phyloP scores from a whole-genome alignment of 108 stramenopile species.

The Fistulifera solaris region DNA sequence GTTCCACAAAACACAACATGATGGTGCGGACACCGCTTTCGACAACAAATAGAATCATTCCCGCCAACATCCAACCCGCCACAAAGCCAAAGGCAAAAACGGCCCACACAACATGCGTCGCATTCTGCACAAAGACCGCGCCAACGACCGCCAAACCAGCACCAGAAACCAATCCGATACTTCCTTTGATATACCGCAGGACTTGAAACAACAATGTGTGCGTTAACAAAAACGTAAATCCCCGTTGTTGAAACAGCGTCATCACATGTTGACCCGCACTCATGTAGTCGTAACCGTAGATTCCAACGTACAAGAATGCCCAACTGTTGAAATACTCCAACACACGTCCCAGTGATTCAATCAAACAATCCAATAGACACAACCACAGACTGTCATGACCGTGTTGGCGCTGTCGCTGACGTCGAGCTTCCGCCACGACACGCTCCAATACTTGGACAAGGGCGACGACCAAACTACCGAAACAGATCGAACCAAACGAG shows the following conservation, averaged over 20 bases:
- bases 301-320: constrained; percentile 77
- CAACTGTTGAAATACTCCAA: constrained; percentile 72
- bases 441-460: constrained; percentile 41
- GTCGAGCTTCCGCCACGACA: constrained; percentile 22
- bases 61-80: not conserved
- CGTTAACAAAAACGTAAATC: constrained; percentile 66
- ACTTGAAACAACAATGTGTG: constrained; percentile 51
- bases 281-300: constrained; percentile 67
- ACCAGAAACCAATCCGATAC: constrained; percentile 53
- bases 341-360: constrained; percentile 36
- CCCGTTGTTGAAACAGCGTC: constrained; percentile 49
- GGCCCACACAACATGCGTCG: not conserved
- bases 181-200: constrained; percentile 38
- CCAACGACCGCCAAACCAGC: not conserved
- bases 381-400: constrained; percentile 35
- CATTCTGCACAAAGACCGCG: not conserved
- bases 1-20: constrained; percentile 13
- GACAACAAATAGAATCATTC: constrained; percentile 4
- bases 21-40: constrained; percentile 10
- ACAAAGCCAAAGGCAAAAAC: constrained; percentile 12
- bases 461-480: constrained; percentile 70
- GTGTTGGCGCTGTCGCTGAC: constrained; percentile 19
- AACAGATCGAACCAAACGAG: constrained; percentile 64
- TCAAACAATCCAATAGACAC: constrained; percentile 63
- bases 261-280: constrained; percentile 62